These are phyloP conservation scores for Penicillium sp. DNA, from an alignment of 2,329 filamentous ascomycete species.

Conservation along the genomic window DNA sequence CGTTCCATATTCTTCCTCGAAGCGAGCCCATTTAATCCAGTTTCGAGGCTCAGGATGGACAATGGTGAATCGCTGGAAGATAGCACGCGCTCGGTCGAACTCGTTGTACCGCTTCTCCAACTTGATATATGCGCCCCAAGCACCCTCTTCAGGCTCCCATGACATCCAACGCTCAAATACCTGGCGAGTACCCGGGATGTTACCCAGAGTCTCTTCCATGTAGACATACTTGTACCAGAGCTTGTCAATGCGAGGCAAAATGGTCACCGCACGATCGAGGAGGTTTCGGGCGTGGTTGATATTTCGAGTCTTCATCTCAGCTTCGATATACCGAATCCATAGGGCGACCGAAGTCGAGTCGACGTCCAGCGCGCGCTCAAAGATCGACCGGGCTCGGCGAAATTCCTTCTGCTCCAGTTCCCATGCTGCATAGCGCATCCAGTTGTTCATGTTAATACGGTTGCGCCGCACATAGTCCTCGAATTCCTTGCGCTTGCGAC, in stretches of 20 bases:
- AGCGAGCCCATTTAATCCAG: constrained; percentile 98
- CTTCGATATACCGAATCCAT: constrained; percentile 92
- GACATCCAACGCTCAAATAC: constrained; percentile 98
- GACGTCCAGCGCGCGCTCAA: constrained; percentile 90
- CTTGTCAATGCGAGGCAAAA: constrained; percentile 88
- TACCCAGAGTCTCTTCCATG: constrained; percentile 96
- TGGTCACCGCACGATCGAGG: constrained; percentile 89
- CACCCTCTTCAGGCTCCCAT: constrained; percentile 94
- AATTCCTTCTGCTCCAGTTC: constrained; percentile 98
- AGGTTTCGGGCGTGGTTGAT: constrained; percentile 97
- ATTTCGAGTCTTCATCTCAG: constrained; percentile 91
- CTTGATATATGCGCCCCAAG: constrained; percentile 96
- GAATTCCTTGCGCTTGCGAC: constrained; percentile 91
- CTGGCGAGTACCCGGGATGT: constrained; percentile 85
- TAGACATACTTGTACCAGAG: constrained; percentile 99
- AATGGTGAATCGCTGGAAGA: constrained; percentile 85
- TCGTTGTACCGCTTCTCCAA: constrained; percentile 94
- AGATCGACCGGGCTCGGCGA: constrained; percentile 83
- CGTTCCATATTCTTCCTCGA: constrained; percentile 93
- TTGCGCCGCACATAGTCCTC: constrained; percentile 97
- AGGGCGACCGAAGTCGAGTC: constrained; percentile 81
- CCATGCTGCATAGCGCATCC: constrained; percentile 97
- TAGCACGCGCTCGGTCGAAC: constrained; percentile 81
- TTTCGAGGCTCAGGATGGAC: constrained; percentile 93
- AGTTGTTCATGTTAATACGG: constrained; percentile 94